Conservation (phyloP, 1,284 basidiomycete species). For the Sporisorium sorghi region DNA sequence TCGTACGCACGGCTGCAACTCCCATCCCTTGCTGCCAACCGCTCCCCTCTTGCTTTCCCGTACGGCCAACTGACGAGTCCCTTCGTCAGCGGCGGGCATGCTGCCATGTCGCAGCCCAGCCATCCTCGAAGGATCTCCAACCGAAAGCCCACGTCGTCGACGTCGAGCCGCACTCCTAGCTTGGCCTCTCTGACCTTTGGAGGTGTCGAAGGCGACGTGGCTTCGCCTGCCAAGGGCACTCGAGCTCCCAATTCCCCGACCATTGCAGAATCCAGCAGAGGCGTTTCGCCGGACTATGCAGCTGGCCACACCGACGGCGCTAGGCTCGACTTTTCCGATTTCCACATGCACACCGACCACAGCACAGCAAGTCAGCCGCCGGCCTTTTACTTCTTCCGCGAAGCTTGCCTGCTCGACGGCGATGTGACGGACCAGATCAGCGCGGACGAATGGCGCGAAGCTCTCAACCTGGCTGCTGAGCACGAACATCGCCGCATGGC, state of each 20-base stretch:
- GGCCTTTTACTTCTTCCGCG: constrained; percentile 43
- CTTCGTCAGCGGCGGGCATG: constrained; percentile 33
- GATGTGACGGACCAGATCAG: constrained; percentile 28
- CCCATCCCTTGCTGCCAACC: constrained; percentile 32
- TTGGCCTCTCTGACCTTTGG: constrained; percentile 36
- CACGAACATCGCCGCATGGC: constrained; percentile 23
- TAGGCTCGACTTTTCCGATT: constrained; percentile 31
- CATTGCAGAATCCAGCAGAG: constrained; percentile 20
- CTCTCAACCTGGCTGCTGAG: constrained; percentile 29
- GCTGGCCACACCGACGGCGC: background rate
- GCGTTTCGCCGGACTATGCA: constrained; percentile 27
- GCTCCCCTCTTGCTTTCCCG: constrained; percentile 51
- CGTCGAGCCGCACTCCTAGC: constrained; percentile 44
- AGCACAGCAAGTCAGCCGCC: constrained; percentile 27
- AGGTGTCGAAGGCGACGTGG: constrained; percentile 17
- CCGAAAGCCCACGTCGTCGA: constrained; percentile 17
- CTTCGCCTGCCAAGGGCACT: constrained; percentile 22
- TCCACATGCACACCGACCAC: constrained; percentile 28
- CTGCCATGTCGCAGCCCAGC: constrained; percentile 1
- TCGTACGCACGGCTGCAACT: constrained; percentile 54
- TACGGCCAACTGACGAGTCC: constrained; percentile 51
- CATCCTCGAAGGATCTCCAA: constrained; percentile 9
- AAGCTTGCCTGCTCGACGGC: constrained; percentile 39
- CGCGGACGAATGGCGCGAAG: constrained; percentile 41
- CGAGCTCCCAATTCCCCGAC: constrained; percentile 35